These are phyloP conservation scores for Trametes elegans DNA, from an alignment of 768 basidiomycete genomes.

Conservation along the genomic window DNA sequence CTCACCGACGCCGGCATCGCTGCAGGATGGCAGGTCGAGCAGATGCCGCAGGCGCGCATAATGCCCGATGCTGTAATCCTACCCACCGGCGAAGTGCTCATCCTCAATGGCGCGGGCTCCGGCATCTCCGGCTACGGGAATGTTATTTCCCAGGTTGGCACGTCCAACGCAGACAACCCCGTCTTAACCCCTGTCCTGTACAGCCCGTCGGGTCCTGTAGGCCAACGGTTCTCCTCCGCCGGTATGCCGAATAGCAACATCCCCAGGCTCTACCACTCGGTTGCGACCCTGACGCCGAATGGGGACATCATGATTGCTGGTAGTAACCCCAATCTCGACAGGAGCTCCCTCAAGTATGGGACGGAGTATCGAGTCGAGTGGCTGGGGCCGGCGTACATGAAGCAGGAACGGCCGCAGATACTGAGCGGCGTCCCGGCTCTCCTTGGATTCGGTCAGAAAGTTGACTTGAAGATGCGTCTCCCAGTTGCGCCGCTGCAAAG, in stretches of 20 bases:
- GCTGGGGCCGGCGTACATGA: slow-evolving; percentile 82
- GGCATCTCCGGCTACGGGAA: slow-evolving; percentile 83
- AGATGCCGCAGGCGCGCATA: slow-evolving; percentile 68
- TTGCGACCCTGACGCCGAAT: slow-evolving; percentile 71
- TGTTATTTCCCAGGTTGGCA: slow-evolving; percentile 63
- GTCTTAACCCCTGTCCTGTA: slow-evolving; percentile 71
- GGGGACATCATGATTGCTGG: slow-evolving; percentile 78
- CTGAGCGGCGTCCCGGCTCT: slow-evolving; percentile 29
- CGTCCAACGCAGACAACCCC: slow-evolving; percentile 77
- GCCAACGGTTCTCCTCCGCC: slow-evolving; percentile 54
- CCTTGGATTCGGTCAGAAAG: slow-evolving; percentile 46
- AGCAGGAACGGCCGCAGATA: slow-evolving; percentile 54
- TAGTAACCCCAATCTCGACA: slow-evolving; percentile 81
- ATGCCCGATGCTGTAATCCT: slow-evolving; percentile 84
- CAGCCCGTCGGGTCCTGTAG: slow-evolving; percentile 49
- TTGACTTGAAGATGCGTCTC: slow-evolving; percentile 43
- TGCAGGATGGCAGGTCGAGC: slow-evolving; percentile 70
- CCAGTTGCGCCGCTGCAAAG: slow-evolving; percentile 34
- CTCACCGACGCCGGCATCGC: slow-evolving; percentile 64
- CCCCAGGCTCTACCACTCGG: slow-evolving; percentile 80
- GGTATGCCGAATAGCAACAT: slow-evolving; percentile 67
- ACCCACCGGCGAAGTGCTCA: slow-evolving; percentile 69
- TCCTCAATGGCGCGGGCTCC: slow-evolving; percentile 72
- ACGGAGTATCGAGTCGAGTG: slow-evolving; percentile 91
- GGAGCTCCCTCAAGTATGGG: slow-evolving; percentile 68